phyloP scores from a whole-genome alignment of 1,284 basidiomycete genomes.

The Hemileia vastatrix region DNA sequence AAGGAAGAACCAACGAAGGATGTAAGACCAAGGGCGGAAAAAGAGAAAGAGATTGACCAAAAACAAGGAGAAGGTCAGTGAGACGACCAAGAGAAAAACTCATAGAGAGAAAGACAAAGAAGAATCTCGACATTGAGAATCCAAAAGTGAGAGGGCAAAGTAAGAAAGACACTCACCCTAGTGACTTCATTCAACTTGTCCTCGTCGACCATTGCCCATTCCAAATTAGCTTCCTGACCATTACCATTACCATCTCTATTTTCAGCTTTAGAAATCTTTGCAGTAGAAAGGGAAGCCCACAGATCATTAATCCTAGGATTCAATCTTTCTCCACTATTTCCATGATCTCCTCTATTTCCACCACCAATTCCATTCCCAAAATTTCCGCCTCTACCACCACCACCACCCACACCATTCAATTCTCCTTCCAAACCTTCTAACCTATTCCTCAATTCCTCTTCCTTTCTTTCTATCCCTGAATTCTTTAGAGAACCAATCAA shows the following conservation, averaged over 20 bases:
- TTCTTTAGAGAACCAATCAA: conserved; percentile 36
- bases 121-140: conserved; percentile 16
- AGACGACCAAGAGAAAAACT: too few species aligned
- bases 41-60: too few species aligned
- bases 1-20: too few species aligned
- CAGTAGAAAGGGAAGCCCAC: conserved; percentile 38
- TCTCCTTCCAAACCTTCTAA: conserved; percentile 39
- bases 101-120: not conserved
- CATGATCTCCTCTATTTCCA: not conserved
- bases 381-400: not conserved
- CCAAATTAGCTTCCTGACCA: conserved; percentile 29
- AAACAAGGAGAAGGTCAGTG: too few species aligned
- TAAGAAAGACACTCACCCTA: conserved; percentile 4
- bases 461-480: conserved; percentile 32
- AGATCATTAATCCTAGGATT: conserved; percentile 40
- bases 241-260: conserved; percentile 29
- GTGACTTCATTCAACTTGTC: conserved; percentile 34
- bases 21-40: too few species aligned
- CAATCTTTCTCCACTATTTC: conserved; percentile 23
- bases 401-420: conserved; percentile 25
- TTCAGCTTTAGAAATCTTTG: conserved; percentile 27
- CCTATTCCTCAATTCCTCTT: conserved; percentile 32
- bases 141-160: not conserved
- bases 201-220: conserved; percentile 42
- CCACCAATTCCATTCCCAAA: not conserved